These are phyloP conservation scores for Paspalum vaginatum DNA, from an alignment of 176 grass and related monocot genomes.

Conservation along the genomic window DNA sequence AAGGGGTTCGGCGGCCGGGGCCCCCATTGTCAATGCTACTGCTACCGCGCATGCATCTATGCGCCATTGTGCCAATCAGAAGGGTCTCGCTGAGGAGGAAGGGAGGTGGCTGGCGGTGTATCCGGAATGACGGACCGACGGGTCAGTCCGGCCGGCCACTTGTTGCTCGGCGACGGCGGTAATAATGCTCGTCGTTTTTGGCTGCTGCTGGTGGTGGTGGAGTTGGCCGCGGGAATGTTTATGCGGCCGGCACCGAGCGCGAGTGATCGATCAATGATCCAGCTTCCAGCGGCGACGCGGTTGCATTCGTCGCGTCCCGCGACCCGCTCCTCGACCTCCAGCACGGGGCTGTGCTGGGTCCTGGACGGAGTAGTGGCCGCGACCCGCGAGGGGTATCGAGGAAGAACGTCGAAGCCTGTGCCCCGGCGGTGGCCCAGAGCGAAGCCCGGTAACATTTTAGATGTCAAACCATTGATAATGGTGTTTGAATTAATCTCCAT, in stretches of 20 bases:
- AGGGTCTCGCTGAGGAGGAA: background rate
- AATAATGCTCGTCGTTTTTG: constrained; percentile 26
- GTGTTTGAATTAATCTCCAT: too few relatives aligned
- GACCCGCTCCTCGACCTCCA: too few relatives aligned
- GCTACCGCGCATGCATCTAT: too few relatives aligned
- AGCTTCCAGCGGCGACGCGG: background rate
- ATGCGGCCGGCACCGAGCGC: background rate
- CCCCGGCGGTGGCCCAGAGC: too few relatives aligned
- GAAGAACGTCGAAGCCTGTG: too few relatives aligned
- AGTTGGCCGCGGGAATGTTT: background rate
- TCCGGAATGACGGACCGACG: background rate
- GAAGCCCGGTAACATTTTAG: too few relatives aligned
- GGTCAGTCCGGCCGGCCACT: constrained; percentile 3
- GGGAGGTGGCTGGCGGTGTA: background rate
- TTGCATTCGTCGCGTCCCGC: constrained; percentile 13
- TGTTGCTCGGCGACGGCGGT: constrained; percentile 12
- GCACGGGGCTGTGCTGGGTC: too few relatives aligned
- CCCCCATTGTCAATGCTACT: background rate
- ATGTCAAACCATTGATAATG: too few relatives aligned
- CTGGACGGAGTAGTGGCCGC: too few relatives aligned
- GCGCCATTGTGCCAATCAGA: background rate
- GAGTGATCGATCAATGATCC: background rate
- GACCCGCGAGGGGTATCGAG: too few relatives aligned
- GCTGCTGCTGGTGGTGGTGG: constrained; percentile 12
- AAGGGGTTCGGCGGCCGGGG: background rate